Evolutionary conservation across 768 basidiomycete genomes (phyloP), one percentile per base, ranked within the genome.

Genomic region (Saitozyma podzolica): DNA sequence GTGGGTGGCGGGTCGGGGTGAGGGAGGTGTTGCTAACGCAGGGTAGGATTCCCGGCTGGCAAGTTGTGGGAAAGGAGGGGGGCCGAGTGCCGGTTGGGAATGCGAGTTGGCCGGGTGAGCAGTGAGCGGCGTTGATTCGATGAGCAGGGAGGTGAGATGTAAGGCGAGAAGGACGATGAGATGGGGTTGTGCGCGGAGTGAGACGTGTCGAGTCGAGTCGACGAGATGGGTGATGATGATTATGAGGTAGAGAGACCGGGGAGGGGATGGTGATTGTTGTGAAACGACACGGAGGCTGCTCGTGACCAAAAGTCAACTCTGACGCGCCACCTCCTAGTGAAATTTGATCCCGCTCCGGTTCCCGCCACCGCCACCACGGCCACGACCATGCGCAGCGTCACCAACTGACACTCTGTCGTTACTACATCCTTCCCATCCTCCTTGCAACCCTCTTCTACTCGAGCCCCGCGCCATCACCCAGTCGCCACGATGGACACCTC

Each of bases 401-500:
- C 42, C 17, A 10, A 47, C n/a, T 50, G 39, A 47, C n/a, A 20
- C 20, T 16, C 55, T 17, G 17, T 48, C 19, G 17, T 2, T 17
- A n/a, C n/a, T 14, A 48, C 47, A 14, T 48, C 47, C 47, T 48
- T 17, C 47, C 14, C 14, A 48, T 48, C 14, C 47, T 11, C 39
- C 43, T 37, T 53, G 20, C 43, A 56, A 29, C 7, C 29, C 29
- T 29, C 56, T 58, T 58, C 50, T 41, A 45, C 54, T 42, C 9
- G 20, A 29, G 29, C 29, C 2, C 29, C 29, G 5, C 29, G 29
- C 29, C 29, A 29, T 29, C 29, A 5, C 29, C 29, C 29, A 29
- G 5, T 29, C 29, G 29, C 20, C 64, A 67, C 11, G 19, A 78
- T 79, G 77, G 77, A 79, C 63, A 79, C 74, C 51, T 79, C 77